Base-by-base conservation (phyloP, 495 filamentous ascomycete species). In the Aspergillus sclerotiicarbonarius region DNA sequence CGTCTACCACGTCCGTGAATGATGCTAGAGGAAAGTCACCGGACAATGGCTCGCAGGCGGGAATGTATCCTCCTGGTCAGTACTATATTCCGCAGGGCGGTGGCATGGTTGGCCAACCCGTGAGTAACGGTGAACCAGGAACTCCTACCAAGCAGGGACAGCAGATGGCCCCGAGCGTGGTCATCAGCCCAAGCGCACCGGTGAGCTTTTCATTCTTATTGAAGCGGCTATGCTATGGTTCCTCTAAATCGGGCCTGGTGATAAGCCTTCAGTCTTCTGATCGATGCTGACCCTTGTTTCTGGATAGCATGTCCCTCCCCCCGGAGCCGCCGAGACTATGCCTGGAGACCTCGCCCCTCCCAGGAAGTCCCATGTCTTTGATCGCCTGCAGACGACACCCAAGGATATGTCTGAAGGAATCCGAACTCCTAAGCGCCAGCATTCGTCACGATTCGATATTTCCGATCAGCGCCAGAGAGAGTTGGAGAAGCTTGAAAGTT, bases 381-480 rank as follows among this genome's bases (percentile, higher is more conserved):
- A 97, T 70, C 85, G 92, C 47, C 83, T 98, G 46, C 90, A 96
- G 64, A 88, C 92, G 51, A 92, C 90, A 0, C 95, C 95, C 13
- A 98, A 96, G 67, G 94, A 97, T 66, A 86, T 96, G 41, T 90
- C 93, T 5, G 95, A 99, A 71, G 95, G 94, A 21, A 89, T 97
- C 56, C 83, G 92, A 67, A 98, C 94, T 8, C 94, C 94, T 7
- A 95, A 93, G 72, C 85, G 95, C 66, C 94, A 98, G 70, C 91
- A 97, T 67, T 98, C 95, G 25, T 99, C 94, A 18, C 84, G 95
- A 60, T 98, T 99, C 69, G 93, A 98, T 68, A 94, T 99, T 59
- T 99, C 94, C 6, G 91, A 95, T 55, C 86, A 89, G 67, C 80
- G 84, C 49, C 91, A 96, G 69, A 82, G 94, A 62, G 94, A 99